A percentile compares a stretch with the other conserved stretches of the same genome.
Conservation (phyloP, 2,329 filamentous ascomycete species). For the Phaeosphaeria sp. region DNA sequence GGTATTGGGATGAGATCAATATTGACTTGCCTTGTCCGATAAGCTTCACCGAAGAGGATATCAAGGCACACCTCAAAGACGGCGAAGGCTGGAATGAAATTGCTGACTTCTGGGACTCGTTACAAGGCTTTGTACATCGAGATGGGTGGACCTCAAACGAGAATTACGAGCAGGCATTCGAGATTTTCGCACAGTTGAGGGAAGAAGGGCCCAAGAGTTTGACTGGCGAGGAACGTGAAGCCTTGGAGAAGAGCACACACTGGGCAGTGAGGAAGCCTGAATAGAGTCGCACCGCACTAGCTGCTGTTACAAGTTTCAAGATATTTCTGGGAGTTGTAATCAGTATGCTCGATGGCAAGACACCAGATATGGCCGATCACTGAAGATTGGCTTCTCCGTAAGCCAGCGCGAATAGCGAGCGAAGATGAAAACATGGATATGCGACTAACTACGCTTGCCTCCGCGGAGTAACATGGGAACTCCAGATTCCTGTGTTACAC, state of each 20-base stretch:
- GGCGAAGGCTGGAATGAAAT: conserved; percentile 39
- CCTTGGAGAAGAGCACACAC: conserved; percentile 36
- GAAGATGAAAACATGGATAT: too few species aligned
- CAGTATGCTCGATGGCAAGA: too few species aligned
- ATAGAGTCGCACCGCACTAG: too few species aligned
- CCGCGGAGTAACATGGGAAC: too few species aligned
- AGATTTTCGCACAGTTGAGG: conserved; percentile 45
- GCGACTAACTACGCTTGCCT: too few species aligned
- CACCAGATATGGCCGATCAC: too few species aligned
- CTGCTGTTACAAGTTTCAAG: too few species aligned
- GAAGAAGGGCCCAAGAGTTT: conserved; percentile 40
- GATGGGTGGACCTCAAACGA: conserved; percentile 50
- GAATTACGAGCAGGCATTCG: conserved; percentile 44
- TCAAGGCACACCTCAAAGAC: conserved; percentile 24
- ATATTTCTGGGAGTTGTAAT: too few species aligned
- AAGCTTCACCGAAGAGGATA: conserved; percentile 24
- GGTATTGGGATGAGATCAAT: conserved; percentile 41
- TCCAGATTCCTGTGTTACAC: too few species aligned
- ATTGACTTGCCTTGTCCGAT: conserved; percentile 38
- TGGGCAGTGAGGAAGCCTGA: too few species aligned
- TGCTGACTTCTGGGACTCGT: conserved; percentile 46
- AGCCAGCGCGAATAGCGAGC: too few species aligned
- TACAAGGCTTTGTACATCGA: conserved; percentile 43
- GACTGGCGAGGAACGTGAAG: conserved; percentile 38
- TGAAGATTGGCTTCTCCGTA: too few species aligned